Base-by-base conservation (phyloP, 257 asterid species). In the Lycium barbarum region DNA sequence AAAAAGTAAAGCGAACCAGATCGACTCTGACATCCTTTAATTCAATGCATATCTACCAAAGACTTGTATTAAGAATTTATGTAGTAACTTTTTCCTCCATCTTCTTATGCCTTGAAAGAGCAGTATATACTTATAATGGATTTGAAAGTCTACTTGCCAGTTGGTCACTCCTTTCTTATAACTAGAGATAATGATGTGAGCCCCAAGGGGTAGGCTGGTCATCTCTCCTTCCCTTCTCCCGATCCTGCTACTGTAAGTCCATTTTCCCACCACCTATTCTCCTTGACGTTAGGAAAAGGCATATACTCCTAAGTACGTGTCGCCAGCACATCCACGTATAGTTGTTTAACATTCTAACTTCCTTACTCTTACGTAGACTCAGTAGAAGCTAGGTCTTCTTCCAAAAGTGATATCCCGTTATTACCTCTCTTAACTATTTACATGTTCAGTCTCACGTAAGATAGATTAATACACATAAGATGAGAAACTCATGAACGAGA, bases 361-460 rank as follows among this genome's bases (percentile, higher is more conserved):
- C 62, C 54, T 33, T 74, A 13, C 62, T 74, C 62, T 49, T 22
- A 49, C 12, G 45, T 22, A 74, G 81, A 49, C 81, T 49, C 38
- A 22, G 62, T 62, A 22, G 45, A 74, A 20, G 22, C 45, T 12
- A 2, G 15, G 26, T 9, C 82, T 76, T 78, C 63, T 76, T 76
- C 82, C 58, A 51, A 78, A 78, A 53, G 81, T 49, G 82, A 0
- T 40, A 26, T 78, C 65, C 62, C 80, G 53, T 53, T 5, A 33
- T 78, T 13, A 53, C 82, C 65, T 51, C 65, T 78, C 14, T 76
- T 53, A 78, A 53, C 65, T 78, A 53, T 26, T 78, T 53, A 53
- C 82, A 53, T 26, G 82, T 78, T 78, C 65, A 53, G 82, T 78
- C 65, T 78, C 82, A 78, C 2, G 33, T 53, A 1, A 53, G 82